Evolutionary conservation across 768 basidiomycete genomes (phyloP).

Genomic region (Tylopilus felleus): DNA sequence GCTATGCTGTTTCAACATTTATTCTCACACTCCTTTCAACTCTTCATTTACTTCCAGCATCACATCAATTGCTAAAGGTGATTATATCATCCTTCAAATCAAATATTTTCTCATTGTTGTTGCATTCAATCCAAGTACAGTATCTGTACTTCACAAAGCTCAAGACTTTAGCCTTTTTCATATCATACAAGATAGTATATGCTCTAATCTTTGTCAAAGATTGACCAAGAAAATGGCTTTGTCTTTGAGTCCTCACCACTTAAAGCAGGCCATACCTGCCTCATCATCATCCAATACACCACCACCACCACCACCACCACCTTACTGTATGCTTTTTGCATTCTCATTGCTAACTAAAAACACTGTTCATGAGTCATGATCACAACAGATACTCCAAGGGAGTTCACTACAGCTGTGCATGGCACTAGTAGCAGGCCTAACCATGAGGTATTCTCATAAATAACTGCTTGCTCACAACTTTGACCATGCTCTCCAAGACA

Average conservation of each 20-base stretch:
- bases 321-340: conserved; percentile 11
- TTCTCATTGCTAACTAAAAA: no score
- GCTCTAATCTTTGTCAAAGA: neutral
- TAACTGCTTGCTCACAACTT: neutral
- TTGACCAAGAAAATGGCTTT: conserved; percentile 13
- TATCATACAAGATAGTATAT: neutral
- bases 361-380: neutral
- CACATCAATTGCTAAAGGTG: neutral
- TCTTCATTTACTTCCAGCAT: neutral
- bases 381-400: conserved; percentile 19
- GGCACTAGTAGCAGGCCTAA: neutral
- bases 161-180: neutral
- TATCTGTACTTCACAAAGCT: neutral
- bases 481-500: conserved; percentile 12
- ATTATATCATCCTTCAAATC: neutral
- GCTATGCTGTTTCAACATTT: neutral
- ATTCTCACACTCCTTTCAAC: neutral
- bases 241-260: conserved; percentile 15
- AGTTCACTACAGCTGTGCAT: conserved; percentile 5
- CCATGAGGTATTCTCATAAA: conserved; percentile 11
- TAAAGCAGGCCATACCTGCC: neutral
- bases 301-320: neutral
- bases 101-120: neutral
- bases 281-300: neutral
- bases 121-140: neutral